Evolutionary conservation across 148 eudicot species (phyloP), one percentile per base, ranked within the genome.

Genomic region (Nyssa sinensis): DNA sequence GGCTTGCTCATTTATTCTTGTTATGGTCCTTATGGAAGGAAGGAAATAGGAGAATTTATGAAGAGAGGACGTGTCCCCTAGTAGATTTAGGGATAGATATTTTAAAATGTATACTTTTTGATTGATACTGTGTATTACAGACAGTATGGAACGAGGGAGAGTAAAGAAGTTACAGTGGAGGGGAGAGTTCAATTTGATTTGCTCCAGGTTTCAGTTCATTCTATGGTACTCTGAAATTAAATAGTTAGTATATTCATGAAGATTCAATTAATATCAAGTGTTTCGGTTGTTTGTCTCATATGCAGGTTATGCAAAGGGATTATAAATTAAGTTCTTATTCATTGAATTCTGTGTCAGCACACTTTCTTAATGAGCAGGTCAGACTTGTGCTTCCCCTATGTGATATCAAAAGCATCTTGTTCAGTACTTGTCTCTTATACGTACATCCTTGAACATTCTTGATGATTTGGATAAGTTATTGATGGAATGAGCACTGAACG

Each of bases 161-260:
- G 97, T 75, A 96, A 96, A 87, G 99, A 96, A 82, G 87, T 93
- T 51, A 78, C 91, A 12, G 76, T 93, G 34, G 99, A 96, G 76
- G 99, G 99, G 79, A 93, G 99, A 82, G 91, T 96, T 67, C 97
- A 96, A 76, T 93, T 96, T 81, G 99, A 96, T 88, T 77, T 96
- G 84, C 80, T 91, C 77, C 99, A 96, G 99, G 99, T 96, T 85
- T 70, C 66, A 12, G 35, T 55, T 59, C 1, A 10, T 66, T 70
- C 67, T 33, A 31, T 39, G 13, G 32, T 41, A 25, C 35, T 41
- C 27, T 60, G 28, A 65, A 66, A 35, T 13, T 17, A 25, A 31
- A 31, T 66, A 27, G 32, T 33, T 16, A 27, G 67, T 11, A 25
- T 68, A 55, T 62, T 34, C 25, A 32, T 61, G 65, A 64, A 41